These are phyloP conservation scores for Phytopythium ostracodes DNA, from an alignment of 352 stramenopile genomes.

Conservation along the genomic window DNA sequence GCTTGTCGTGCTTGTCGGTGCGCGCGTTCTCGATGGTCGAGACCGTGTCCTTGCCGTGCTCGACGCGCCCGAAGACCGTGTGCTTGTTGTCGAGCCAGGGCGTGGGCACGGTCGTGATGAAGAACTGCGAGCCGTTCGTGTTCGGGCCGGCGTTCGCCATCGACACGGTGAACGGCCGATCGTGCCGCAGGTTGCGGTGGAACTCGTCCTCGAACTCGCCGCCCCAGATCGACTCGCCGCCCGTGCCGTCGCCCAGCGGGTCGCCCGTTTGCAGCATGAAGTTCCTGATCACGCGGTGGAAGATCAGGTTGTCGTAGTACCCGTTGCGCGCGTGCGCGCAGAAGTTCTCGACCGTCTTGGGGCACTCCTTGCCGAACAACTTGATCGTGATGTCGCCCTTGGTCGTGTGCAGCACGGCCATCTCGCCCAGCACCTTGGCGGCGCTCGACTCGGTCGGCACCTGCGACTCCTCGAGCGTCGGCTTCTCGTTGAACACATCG, in stretches of 20 bases:
- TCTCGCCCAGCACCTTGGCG: constrained; percentile 55
- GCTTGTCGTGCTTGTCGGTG: constrained; percentile 81
- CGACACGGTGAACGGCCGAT: constrained; percentile 97
- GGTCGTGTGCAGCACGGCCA: constrained; percentile 95
- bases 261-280: constrained; percentile 98
- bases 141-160: constrained; percentile 95
- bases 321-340: constrained; percentile 93
- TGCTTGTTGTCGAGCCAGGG: constrained; percentile 98
- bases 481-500: constrained; percentile 99
- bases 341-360: constrained; percentile 98
- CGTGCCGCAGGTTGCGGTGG: constrained; percentile 91
- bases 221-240: constrained; percentile 98
- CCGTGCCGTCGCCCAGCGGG: constrained; percentile 95
- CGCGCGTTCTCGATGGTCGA: constrained; percentile 93
- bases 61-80: constrained; percentile 92
- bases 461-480: constrained; percentile 91
- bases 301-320: constrained; percentile 99
- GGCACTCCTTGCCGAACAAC: constrained; percentile 94
- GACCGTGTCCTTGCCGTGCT: constrained; percentile 95
- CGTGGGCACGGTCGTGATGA: constrained; percentile 98
- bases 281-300: constrained; percentile 99
- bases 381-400: constrained; percentile 98
- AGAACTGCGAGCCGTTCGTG: constrained; percentile 94
- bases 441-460: constrained; percentile 75
- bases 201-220: constrained; percentile 99